Evolutionary conservation across 1,284 basidiomycete species (phyloP), one percentile per base, ranked within the genome.

Genomic region (Mycena sp.): DNA sequence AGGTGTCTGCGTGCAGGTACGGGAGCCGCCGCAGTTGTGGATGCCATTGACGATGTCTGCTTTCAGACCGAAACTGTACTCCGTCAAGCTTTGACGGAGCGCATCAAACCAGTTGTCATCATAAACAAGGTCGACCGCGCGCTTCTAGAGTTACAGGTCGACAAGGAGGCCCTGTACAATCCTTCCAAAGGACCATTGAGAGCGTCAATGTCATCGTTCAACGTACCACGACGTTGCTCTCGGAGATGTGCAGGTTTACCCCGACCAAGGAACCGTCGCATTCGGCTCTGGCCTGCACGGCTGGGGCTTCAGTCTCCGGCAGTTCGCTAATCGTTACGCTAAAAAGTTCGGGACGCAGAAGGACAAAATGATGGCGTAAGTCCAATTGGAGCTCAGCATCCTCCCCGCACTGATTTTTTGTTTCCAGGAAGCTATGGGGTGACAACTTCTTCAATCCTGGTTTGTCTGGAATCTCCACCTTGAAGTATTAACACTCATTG

Each of bases 61-160:
- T 98, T 99, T 58, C 98, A 99, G 84, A 99, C 98, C 77, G 98
- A 99, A 86, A 99, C 98, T 48, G 98, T 99, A 69, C 89, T 99
- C 65, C 96, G 98, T 75, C 98, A 99, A 80, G 94, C 98, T 64
- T 89, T 99, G 59, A 89, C 90, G 64, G 98, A 99, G 85, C 96
- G 98, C 82, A 99, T 99, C 86, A 99, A 98, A 86, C 98, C 98
- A 73, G 97, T 99, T 76, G 91, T 99, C 75, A 91, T 98, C 84
- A 96, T 99, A 85, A 99, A 99, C 92, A 99, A 99, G 88, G 96
- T 99, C 76, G 98, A 99, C 84, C 97, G 98, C 80, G 98, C 98
- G 65, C 90, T 99, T 58, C 94, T 99, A 74, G 98, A 99, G 84
- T 90, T 99, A 65, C 98, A 99, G 83, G 94, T 99, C 71, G 85